A percentile compares a stretch with the other conserved stretches of the same genome.
These are phyloP conservation scores for Moniliophthora roreri DNA, from an alignment of 1,284 basidiomycete species.

Conservation along the genomic window DNA sequence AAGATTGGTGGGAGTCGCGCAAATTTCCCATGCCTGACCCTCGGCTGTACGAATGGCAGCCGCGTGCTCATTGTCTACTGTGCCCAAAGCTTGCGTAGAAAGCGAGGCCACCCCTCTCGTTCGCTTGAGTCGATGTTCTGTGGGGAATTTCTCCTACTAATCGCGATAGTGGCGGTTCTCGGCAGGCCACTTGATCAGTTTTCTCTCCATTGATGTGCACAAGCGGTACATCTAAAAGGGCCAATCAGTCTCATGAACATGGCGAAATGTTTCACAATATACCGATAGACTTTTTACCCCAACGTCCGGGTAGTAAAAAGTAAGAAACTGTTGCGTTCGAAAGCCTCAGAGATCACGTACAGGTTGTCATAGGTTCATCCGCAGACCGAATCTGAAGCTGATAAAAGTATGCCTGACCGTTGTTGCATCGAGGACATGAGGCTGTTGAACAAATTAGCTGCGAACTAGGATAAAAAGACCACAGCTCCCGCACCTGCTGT, in stretches of 20 bases:
- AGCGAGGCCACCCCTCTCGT: too few species aligned
- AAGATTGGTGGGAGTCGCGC: too few species aligned
- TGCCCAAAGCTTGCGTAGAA: too few species aligned
- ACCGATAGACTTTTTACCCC: constrained; percentile 55
- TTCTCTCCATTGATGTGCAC: constrained; percentile 63
- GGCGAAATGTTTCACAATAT: constrained; percentile 12
- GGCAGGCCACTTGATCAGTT: constrained; percentile 44
- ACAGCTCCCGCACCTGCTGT: constrained; percentile 61
- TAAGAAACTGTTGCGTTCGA: not conserved
- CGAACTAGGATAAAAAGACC: constrained; percentile 2
- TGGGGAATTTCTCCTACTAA: too few species aligned
- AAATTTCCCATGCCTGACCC: too few species aligned
- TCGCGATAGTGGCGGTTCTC: too few species aligned
- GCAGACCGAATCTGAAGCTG: constrained; percentile 96
- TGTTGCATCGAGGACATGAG: constrained; percentile 90
- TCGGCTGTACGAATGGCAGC: too few species aligned
- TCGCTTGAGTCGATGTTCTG: too few species aligned
- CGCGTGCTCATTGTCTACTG: too few species aligned
- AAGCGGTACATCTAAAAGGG: constrained; percentile 47
- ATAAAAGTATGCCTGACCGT: constrained; percentile 89
- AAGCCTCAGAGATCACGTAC: constrained; percentile 50
- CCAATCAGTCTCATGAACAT: not conserved
- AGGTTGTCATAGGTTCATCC: constrained; percentile 71
- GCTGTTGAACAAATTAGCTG: constrained; percentile 39
- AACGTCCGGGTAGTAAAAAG: not conserved